Conservation (phyloP, 75 land plant species). For the Picea glauca region DNA sequence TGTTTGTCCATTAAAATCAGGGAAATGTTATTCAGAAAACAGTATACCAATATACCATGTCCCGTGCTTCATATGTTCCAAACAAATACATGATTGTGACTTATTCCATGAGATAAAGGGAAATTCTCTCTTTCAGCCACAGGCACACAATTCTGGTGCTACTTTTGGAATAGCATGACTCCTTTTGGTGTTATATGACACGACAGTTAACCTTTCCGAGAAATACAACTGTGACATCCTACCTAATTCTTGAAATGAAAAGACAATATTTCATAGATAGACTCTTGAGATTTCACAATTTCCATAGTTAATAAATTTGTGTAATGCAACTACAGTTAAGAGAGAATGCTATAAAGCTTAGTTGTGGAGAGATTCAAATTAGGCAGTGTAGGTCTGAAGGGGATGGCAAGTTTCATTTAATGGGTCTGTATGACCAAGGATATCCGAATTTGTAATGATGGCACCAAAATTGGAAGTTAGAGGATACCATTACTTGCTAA, state of each 20-base stretch:
- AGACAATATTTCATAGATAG: too few relatives aligned
- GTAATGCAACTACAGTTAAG: not conserved
- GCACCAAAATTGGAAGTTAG: not conserved
- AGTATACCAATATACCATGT: not conserved
- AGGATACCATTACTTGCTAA: not conserved
- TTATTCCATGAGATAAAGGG: not conserved
- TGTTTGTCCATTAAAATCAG: not conserved
- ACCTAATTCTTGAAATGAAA: too few relatives aligned
- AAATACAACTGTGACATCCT: too few relatives aligned
- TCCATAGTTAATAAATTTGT: not conserved
- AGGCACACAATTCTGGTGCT: not conserved
- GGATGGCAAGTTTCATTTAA: not conserved
- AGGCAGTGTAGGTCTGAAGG: not conserved
- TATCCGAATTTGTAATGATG: not conserved
- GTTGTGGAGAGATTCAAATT: not conserved
- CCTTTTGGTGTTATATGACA: not conserved
- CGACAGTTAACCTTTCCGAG: too few relatives aligned
- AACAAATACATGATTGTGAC: not conserved
- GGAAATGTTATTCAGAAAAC: not conserved
- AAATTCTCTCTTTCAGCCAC: too few relatives aligned
- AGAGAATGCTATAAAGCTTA: not conserved
- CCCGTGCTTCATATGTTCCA: not conserved
- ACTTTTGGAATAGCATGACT: not conserved
- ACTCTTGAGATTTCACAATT: too few relatives aligned
- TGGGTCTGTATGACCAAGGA: not conserved